Base-by-base conservation (phyloP, 1,284 basidiomycete species). In the Ganoderma resinaceum region DNA sequence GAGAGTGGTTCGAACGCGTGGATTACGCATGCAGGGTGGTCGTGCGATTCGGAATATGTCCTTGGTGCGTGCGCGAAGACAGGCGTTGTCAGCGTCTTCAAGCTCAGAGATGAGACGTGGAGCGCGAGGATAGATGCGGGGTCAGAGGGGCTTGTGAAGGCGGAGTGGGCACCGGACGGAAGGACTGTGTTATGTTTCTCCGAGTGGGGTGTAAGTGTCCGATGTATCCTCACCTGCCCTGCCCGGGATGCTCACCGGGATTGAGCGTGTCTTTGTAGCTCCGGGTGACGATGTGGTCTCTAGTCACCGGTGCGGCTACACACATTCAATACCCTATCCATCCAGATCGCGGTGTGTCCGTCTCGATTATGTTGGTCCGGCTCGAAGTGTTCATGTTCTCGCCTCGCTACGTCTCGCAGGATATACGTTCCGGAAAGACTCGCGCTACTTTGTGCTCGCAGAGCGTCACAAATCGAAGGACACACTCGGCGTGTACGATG, bases 381-480 rank as follows among this genome's bases (percentile, higher is more conserved):
- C 29, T 49, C 23, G 16, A n/a, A n/a, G 9, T 7, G 53, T 11
- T 23, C 35, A 16, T 46, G 2, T 6, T 11, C 46, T 43, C 20
- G 42, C 23, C 20, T 14, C 14, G 20, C n/a, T 46, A 14, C 60
- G 12, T 16, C 23, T 9, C 0, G 11, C 70, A 95, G 94, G 91
- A 40, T 94, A 92, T 78, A 85, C 91, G 18, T 96, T 94, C 77
- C 90, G 94, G 29, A 80, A 87, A 31, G 94, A 96, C 78, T 89
- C 89, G 4, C 88, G 90, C 33, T 95, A 95, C 78, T 90, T 96
- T 74, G 82, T 94, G 16, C 81, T 96, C 2, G 93, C 91, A 4
- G 95, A 97, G 77, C 86, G 94, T 20, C 95, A 96, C 76, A 90
- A 91, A 72, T 95, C 93, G 0, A 95, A 92, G 78, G 95, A 96